A percentile compares a stretch with the other conserved stretches of the same genome.
These are phyloP conservation scores for Xerocomellus intermedius DNA, from an alignment of 768 basidiomycete species.

Conservation along the genomic window DNA sequence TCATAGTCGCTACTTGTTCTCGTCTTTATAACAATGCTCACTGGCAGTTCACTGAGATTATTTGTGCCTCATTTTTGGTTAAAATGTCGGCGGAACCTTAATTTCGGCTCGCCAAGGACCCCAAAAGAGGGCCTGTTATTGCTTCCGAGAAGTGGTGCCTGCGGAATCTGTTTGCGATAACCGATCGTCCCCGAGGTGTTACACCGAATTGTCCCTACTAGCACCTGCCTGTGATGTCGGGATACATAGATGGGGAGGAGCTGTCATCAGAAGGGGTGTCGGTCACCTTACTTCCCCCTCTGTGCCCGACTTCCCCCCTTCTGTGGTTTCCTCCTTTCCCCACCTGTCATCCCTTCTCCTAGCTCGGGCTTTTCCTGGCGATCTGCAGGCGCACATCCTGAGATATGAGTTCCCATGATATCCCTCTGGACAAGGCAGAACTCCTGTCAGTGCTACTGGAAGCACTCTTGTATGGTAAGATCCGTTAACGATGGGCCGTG, in stretches of 20 bases:
- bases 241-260: neutral
- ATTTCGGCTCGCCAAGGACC: no score
- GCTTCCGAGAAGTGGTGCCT: neutral
- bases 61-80: no score
- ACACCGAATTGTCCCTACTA: neutral
- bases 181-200: neutral
- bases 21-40: no score
- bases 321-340: no score
- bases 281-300: neutral
- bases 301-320: neutral
- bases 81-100: no score
- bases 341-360: neutral
- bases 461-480: conserved; percentile 20
- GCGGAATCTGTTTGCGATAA: neutral
- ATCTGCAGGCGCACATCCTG: neutral
- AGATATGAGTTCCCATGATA: neutral
- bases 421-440: conserved; percentile 21
- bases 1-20: no score
- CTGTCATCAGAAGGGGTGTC: neutral
- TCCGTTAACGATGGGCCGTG: neutral
- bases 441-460: conserved; percentile 21
- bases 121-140: neutral
- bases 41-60: no score
- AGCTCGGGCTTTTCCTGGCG: neutral
- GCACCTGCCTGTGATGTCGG: neutral